Evolutionary conservation across 2,329 filamentous ascomycete species (phyloP), one percentile per base, ranked within the genome.

Genomic region (Xylariaceae sp.): DNA sequence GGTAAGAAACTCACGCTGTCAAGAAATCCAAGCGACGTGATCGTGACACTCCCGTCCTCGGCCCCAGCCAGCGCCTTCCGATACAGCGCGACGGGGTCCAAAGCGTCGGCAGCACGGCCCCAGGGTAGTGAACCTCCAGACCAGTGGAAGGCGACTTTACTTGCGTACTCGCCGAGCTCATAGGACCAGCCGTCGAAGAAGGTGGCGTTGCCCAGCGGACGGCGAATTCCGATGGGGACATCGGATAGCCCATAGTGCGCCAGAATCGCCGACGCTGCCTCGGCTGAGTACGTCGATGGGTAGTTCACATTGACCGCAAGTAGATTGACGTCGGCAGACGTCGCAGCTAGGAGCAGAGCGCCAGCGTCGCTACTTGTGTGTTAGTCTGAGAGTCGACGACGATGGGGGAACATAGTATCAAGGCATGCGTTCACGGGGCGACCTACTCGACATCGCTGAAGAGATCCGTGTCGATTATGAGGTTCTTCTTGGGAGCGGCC

Each of bases 401-500:
- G 22, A 31, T 4, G 24, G 24, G 8, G 30, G n/a, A n/a, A n/a
- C n/a, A n/a, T n/a, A n/a, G n/a, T n/a, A n/a, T n/a, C n/a, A n/a
- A n/a, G 15, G 28, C n/a, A 9, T 19, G 7, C 15, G 52, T 28
- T 18, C 13, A 19, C 24, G 22, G 19, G 22, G 11, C 6, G 11
- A 16, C 60, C 49, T 57, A 69, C 66, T 72, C 69, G 29, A 71
- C 68, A 40, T 73, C 69, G 28, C 65, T 67, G 50, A 68, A 71
- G 9, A 73, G 53, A 43, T 73, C 69, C 0, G 69, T 72, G 51
- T 73, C 69, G 18, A 73, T 60, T 34, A 73, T 66, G 24, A 73
- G 53, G 24, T 65, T 66, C 42, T 65, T 68, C n/a, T n/a, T n/a
- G n/a, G n/a, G n/a, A n/a, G n/a, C n/a, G n/a, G n/a, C n/a, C n/a